Base-by-base conservation (phyloP, 495 filamentous ascomycete species). In the Immersiella caudata region DNA sequence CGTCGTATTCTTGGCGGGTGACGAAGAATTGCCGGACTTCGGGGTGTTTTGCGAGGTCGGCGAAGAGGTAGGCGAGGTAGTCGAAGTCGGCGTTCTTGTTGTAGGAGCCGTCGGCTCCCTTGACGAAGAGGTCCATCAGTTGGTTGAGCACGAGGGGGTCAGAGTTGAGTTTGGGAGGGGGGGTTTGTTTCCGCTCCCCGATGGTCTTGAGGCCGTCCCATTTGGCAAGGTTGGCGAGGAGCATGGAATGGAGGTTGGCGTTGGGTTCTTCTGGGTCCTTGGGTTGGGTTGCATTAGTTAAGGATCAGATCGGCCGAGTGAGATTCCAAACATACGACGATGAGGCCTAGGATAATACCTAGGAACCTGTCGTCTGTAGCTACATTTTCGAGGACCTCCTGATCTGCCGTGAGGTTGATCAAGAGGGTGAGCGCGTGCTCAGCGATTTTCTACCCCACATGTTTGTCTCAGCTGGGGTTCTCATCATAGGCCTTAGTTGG, bases 111-210 rank as follows among this genome's bases (percentile, higher is more conserved):
- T 91, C 89, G 3, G 91, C 88, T 14, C 94, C 94, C 79, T 93
- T 93, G 64, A 98, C 96, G 74, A 98, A 99, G 72, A 94, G 90
- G 75, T 97, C 95, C 71, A 98, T 89, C 21, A 98, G 80, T 74
- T 98, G 96, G 75, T 97, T 92, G 60, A 97, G 87, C 14, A 90
- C 90, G 51, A 87, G 81, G 33, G 88, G 82, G 4, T 90, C 90
- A 3, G 93, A 93, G 22, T 90, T 80, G 25, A 86, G 82, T 18
- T 83, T 83, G 24, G 79, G 89, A 11, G 87, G 76, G 11, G 79
- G 70, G 58, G 56, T n/a, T n/a, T 91, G 88, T 69, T 89, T 90
- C 26, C 90, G 79, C 1, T 80, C 79, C 16, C 91, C 73, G 25
- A 98, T 78, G 52, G 85, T 85, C 64, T 88, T 87, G 33, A 97